Conservation (phyloP, 345 rosid genomes). For the Syzygium aqueum region DNA sequence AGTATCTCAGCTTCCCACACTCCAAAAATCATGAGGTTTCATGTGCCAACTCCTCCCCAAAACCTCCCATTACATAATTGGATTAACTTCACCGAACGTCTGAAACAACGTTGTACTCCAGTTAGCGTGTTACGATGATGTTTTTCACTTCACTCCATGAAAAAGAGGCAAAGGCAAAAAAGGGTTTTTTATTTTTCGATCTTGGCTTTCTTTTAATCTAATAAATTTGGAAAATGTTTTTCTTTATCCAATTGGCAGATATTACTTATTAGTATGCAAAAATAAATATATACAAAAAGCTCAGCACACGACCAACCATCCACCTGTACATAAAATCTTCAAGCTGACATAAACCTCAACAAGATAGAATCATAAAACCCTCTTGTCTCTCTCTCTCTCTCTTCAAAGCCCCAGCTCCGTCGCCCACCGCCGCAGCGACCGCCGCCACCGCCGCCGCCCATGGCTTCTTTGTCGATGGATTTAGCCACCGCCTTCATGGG, state of each 20-base stretch:
- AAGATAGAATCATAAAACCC: background rate
- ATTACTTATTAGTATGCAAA: background rate
- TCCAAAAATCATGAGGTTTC: background rate
- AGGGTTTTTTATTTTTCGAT: background rate
- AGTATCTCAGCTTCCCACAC: background rate
- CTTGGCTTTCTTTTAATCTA: background rate
- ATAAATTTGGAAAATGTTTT: background rate
- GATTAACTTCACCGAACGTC: background rate
- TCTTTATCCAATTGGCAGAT: background rate
- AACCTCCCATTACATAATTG: background rate
- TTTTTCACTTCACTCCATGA: background rate
- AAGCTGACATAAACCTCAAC: background rate
- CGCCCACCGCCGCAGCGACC: background rate
- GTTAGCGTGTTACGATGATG: background rate
- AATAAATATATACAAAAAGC: background rate
- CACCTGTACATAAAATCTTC: background rate
- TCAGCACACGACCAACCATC: background rate
- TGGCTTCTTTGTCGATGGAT: conserved; percentile 55
- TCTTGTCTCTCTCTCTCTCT: background rate
- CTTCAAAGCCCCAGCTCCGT: background rate
- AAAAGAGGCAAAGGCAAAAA: background rate
- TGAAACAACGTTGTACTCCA: background rate
- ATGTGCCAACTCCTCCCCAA: background rate
- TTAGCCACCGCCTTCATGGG: conserved; percentile 58
- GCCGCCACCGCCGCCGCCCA: background rate